Evolutionary conservation across 2,329 filamentous ascomycete genomes (phyloP).

Genomic region (Sporothrix luriei): DNA sequence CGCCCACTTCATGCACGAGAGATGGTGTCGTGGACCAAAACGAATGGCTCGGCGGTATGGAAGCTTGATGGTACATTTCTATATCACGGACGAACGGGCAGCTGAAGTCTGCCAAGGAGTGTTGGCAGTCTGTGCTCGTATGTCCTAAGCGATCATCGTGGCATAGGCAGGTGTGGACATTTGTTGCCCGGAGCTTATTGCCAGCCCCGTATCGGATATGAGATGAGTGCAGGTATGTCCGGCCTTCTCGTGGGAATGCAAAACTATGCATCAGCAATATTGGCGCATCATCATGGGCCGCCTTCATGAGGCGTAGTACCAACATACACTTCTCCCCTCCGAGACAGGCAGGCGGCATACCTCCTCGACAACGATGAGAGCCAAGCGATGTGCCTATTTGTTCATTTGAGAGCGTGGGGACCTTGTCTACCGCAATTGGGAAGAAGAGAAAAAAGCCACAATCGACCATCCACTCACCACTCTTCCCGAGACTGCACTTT

Average conservation of each 20-base stretch:
- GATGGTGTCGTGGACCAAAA: not conserved
- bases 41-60: not conserved
- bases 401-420: not conserved
- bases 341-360: not conserved
- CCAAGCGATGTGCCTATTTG: not conserved
- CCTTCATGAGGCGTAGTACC: not conserved
- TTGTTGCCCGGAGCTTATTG: not conserved
- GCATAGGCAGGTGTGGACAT: constrained; percentile 4
- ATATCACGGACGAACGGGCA: not conserved
- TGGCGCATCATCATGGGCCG: too few relatives aligned
- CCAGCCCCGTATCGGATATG: not conserved
- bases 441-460: not conserved
- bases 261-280: not conserved
- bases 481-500: not conserved
- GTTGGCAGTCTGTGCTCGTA: not conserved
- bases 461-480: not conserved
- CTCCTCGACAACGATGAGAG: not conserved
- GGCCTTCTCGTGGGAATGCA: too few relatives aligned
- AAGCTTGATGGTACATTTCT: not conserved
- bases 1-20: not conserved
- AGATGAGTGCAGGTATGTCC: not conserved
- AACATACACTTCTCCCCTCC: not conserved
- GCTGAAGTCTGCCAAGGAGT: not conserved
- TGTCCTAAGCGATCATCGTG: not conserved
- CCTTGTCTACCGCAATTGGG: not conserved